phyloP scores from a whole-genome alignment of 2,329 filamentous ascomycete species.

The Emergomyces pasteurianus region DNA sequence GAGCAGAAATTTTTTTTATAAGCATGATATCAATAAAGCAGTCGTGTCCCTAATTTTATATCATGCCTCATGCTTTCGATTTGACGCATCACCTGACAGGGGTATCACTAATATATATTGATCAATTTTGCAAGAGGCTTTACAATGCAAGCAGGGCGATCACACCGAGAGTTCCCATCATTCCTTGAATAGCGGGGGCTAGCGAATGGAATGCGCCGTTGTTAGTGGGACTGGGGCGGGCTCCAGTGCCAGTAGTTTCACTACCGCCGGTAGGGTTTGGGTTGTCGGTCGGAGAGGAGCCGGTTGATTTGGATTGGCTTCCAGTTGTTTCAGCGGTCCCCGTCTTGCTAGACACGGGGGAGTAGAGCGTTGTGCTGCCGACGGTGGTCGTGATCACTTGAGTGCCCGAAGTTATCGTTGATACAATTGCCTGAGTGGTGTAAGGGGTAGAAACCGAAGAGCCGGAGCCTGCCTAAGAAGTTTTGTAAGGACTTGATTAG shows the following conservation, averaged over 20 bases:
- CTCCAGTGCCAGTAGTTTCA: slow-evolving; percentile 3
- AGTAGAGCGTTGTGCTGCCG: slow-evolving; percentile 15
- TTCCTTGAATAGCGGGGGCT: slow-evolving; percentile 13
- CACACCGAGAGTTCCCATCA: slow-evolving; percentile 28
- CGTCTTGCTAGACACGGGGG: slow-evolving; percentile 12
- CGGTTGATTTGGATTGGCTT: slow-evolving; percentile 10
- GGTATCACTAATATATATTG: neutral
- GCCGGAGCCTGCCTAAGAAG: slow-evolving; percentile 8
- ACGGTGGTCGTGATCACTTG: slow-evolving; percentile 11
- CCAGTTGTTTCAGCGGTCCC: slow-evolving; percentile 6
- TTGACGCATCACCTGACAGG: neutral
- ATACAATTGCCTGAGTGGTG: slow-evolving; percentile 4
- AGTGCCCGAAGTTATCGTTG: slow-evolving; percentile 9
- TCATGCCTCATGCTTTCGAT: neutral
- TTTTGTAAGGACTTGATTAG: neutral
- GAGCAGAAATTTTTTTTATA: neutral
- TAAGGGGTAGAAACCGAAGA: neutral
- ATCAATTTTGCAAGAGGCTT: slow-evolving; percentile 5
- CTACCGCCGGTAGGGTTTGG: slow-evolving; percentile 8
- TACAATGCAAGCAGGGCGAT: slow-evolving; percentile 32
- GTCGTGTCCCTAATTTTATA: neutral
- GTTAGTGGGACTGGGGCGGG: slow-evolving; percentile 13
- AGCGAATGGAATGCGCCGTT: slow-evolving; percentile 15
- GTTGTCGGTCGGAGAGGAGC: slow-evolving; percentile 6
- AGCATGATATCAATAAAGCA: neutral